Percentiles rank a stretch among this genome's conserved stretches.
These are phyloP conservation scores for Phytophthora hybrid DNA, from an alignment of 352 stramenopile species.

Conservation along the genomic window DNA sequence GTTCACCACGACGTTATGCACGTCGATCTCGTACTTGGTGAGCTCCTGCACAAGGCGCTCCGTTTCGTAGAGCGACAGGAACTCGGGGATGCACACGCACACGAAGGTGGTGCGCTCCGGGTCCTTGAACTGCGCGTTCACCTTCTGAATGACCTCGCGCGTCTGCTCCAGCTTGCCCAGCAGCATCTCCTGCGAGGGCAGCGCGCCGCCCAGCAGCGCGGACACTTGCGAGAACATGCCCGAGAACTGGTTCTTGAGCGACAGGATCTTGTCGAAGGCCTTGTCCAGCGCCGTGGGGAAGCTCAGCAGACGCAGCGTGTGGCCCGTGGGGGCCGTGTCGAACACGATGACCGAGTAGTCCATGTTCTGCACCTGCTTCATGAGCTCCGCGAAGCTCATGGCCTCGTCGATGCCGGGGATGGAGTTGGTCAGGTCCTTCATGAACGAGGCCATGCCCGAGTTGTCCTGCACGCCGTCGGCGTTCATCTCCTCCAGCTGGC, in stretches of 20 bases:
- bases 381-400: slow-evolving; percentile 99
- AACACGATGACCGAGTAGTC: slow-evolving; percentile 99
- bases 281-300: slow-evolving; percentile 99
- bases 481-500: slow-evolving; percentile 85
- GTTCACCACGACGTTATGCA: slow-evolving; percentile 99
- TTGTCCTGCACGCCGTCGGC: slow-evolving; percentile 85
- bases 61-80: slow-evolving; percentile 99
- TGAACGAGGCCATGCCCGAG: slow-evolving; percentile 93
- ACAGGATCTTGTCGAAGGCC: slow-evolving; percentile 98
- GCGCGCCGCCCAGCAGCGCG: slow-evolving; percentile 71
- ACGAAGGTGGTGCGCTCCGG: slow-evolving; percentile 99
- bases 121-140: slow-evolving; percentile 99
- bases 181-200: slow-evolving; percentile 95
- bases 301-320: slow-evolving; percentile 96
- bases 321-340: slow-evolving; percentile 98
- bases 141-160: slow-evolving; percentile 98
- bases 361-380: slow-evolving; percentile 98
- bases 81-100: slow-evolving; percentile 99
- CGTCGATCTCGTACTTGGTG: slow-evolving; percentile 99
- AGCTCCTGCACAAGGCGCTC: slow-evolving; percentile 99
- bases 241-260: slow-evolving; percentile 94
- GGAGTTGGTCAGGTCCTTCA: slow-evolving; percentile 97
- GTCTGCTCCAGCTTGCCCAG: slow-evolving; percentile 96
- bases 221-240: slow-evolving; percentile 90
- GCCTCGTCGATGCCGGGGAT: slow-evolving; percentile 99